A percentile compares a stretch with the other conserved stretches of the same genome.
Conservation (phyloP, 345 rosid species). For the Euphorbia peplus region DNA sequence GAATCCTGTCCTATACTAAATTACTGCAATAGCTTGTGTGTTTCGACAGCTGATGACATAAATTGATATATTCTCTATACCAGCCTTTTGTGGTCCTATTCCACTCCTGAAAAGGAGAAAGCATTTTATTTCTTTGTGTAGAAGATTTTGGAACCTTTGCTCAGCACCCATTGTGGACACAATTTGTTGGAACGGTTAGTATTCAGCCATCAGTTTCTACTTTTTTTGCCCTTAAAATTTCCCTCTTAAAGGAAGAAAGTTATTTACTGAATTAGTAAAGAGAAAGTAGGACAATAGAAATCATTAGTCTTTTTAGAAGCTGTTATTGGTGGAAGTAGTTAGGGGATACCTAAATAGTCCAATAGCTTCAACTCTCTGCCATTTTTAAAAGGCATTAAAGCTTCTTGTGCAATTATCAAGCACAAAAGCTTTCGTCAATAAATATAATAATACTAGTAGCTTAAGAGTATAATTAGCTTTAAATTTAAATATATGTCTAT, state of each 20-base stretch:
- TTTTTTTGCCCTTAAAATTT: not conserved
- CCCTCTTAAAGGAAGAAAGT: not conserved
- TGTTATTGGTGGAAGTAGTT: constrained; percentile 11
- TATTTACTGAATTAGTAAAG: not conserved
- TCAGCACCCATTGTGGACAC: not conserved
- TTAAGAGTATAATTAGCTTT: constrained; percentile 1
- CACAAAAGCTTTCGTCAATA: constrained; percentile 4
- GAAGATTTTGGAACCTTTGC: constrained; percentile 2
- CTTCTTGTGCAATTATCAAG: constrained; percentile 2
- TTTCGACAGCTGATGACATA: constrained; percentile 14
- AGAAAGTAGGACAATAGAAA: not conserved
- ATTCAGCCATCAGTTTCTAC: not conserved
- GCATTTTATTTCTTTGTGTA: not conserved
- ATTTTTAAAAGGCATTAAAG: constrained; percentile 7
- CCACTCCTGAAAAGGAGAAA: not conserved
- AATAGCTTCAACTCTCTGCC: constrained; percentile 9
- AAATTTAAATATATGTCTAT: not conserved
- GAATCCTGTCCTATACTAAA: constrained; percentile 40
- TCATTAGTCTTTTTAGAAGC: not conserved
- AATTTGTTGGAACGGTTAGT: not conserved
- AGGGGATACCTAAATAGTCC: constrained; percentile 6
- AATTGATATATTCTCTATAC: constrained; percentile 4
- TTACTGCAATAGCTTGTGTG: constrained; percentile 22
- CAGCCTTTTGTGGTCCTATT: not conserved
- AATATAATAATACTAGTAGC: not conserved